Evolutionary conservation across 345 rosid genomes (phyloP).

Genomic region (Gossypium bickii): DNA sequence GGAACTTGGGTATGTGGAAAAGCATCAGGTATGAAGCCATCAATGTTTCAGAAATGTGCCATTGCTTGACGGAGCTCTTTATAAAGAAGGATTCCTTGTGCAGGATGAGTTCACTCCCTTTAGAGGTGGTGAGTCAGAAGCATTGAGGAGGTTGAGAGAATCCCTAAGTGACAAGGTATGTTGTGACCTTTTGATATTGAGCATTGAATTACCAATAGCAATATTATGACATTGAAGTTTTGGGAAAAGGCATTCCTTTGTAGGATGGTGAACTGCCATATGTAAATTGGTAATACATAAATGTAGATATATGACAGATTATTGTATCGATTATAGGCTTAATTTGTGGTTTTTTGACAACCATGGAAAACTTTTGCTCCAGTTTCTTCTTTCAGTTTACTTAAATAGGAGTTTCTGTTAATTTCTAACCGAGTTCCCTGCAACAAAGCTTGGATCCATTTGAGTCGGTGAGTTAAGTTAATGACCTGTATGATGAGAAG

Average conservation of each 20-base stretch:
- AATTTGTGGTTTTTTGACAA: neutral
- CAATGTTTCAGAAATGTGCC: neutral
- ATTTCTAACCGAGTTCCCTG: neutral
- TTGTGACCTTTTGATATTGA: neutral
- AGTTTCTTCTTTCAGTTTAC: neutral
- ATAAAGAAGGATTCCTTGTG: constrained; percentile 5
- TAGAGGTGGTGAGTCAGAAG: constrained; percentile 87
- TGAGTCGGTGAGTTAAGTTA: neutral
- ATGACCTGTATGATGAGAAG: neutral
- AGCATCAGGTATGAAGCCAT: constrained; percentile 41
- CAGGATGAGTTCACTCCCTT: constrained; percentile 67
- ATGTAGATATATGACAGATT: neutral
- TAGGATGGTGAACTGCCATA: neutral
- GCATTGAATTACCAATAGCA: neutral
- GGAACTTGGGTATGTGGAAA: constrained; percentile 67
- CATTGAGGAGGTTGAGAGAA: constrained; percentile 59
- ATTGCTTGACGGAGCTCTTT: neutral
- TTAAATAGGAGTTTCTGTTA: neutral
- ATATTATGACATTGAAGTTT: neutral
- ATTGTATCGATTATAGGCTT: neutral
- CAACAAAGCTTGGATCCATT: neutral
- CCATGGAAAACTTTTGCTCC: neutral
- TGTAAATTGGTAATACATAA: neutral
- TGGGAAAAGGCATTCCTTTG: neutral
- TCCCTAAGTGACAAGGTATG: constrained; percentile 61